Evolutionary conservation across 1,284 basidiomycete genomes (phyloP), one percentile per base, ranked within the genome.

Genomic region (Anthracocystis setariae): DNA sequence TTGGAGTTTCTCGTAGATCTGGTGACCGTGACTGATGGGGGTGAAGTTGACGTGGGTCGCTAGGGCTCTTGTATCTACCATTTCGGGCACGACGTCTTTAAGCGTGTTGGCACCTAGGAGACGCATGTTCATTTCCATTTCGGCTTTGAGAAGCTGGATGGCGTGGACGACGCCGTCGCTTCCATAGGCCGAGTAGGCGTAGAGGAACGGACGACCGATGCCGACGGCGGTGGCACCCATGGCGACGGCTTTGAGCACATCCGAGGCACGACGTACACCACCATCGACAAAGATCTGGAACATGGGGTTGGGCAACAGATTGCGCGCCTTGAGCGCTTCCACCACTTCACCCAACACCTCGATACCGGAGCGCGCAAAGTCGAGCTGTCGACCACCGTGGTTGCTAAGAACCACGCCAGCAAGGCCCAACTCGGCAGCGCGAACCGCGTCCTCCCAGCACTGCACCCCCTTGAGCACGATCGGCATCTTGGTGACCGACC

Each of bases 211-310:
- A 20, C 94, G 87, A 0, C 94, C 94, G 33, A 97, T 86, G 1
- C 94, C 94, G 8, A 96, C 93, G 5, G 91, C 93, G 62, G 86
- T 90, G 1, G 94, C 94, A n/a, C 94, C 94, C 24, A 97, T 86
- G 70, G 92, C 94, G 1, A 96, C 84, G 0, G 93, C 93, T 83
- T 97, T 97, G 54, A 97, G 85, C 3, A 95, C 89, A 82, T 82
- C 82, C 37, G 77, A 63, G n/a, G 93, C 94, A 39, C 94, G 87
- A 47, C 87, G 86, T 40, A 93, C 86, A 5, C 93, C 94, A 15
- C 94, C 94, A 81, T 97, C 94, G 55, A 95, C 89, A 78, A 92
- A 94, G 24, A 97, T 91, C 89, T 88, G 87, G 62, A 86, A 74
- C 58, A 88, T 90, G 21, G 84, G 83, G 64, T 83, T 84, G 57